These are phyloP conservation scores for Fusarium algeriense DNA, from an alignment of 2,329 filamentous ascomycete species.

Conservation along the genomic window DNA sequence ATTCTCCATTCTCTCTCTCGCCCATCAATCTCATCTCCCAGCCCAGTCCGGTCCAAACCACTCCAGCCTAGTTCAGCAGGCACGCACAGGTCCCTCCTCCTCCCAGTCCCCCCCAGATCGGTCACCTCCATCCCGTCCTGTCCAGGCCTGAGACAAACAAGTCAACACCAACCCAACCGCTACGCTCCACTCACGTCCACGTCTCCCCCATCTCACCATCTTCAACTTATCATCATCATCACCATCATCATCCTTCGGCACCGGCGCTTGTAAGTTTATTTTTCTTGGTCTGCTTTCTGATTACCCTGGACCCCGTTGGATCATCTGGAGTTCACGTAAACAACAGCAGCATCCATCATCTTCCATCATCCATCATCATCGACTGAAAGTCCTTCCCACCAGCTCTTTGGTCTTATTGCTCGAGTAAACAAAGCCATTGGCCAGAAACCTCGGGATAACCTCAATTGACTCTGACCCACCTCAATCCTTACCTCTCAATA, in stretches of 20 bases:
- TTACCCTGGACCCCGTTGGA: conserved; percentile 32
- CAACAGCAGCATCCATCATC: conserved; percentile 15
- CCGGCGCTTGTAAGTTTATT: conserved; percentile 40
- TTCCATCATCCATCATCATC: conserved; percentile 26
- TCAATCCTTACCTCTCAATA: conserved; percentile 17
- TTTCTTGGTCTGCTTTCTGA: conserved; percentile 3
- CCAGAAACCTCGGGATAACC: conserved; percentile 43
- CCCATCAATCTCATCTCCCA: conserved; percentile 38
- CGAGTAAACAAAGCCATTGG: conserved; percentile 58
- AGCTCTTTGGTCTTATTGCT: conserved; percentile 11
- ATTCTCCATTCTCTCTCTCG: conserved; percentile 1
- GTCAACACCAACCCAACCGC: conserved; percentile 41
- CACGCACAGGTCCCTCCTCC: conserved; percentile 8
- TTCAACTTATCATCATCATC: conserved; percentile 40
- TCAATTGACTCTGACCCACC: conserved; percentile 48
- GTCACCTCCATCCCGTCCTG: conserved; percentile 17
- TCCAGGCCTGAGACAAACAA: conserved; percentile 34
- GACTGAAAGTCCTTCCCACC: conserved; percentile 7
- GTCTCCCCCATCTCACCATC: conserved; percentile 41
- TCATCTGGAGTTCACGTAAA: conserved; percentile 8
- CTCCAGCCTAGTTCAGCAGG: conserved; percentile 3
- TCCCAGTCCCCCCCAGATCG: conserved; percentile 13
- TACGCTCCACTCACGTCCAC: conserved; percentile 40
- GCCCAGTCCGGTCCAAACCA: conserved; percentile 7
- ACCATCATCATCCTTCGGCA: conserved; percentile 26